These are phyloP conservation scores for Magnolia kwangsiensis DNA, from an alignment of 164 flowering plant genomes.

Conservation along the genomic window DNA sequence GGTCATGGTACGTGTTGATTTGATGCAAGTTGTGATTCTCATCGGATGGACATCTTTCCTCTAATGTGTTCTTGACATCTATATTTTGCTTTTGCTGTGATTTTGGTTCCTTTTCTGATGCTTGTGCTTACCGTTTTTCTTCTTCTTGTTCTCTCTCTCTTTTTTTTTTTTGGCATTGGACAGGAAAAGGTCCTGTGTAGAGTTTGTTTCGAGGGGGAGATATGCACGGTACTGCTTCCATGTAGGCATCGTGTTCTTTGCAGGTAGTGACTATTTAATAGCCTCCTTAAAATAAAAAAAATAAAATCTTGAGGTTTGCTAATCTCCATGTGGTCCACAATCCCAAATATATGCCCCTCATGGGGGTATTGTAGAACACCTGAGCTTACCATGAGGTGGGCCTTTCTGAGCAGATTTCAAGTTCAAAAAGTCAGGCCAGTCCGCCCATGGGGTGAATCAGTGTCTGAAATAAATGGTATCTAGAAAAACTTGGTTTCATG, in stretches of 20 bases:
- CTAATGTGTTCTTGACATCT: neutral
- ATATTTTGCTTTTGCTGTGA: neutral
- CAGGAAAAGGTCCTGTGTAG: slow-evolving; percentile 91
- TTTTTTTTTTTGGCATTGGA: slow-evolving; percentile 1
- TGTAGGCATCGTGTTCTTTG: slow-evolving; percentile 91
- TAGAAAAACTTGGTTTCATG: too few relatives aligned
- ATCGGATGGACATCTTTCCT: neutral
- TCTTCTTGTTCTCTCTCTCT: neutral
- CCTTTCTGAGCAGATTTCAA: too few relatives aligned
- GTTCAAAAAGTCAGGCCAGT: too few relatives aligned
- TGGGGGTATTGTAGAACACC: neutral
- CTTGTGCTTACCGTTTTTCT: neutral
- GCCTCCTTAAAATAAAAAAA: too few relatives aligned
- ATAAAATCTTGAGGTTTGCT: neutral
- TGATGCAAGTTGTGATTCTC: neutral
- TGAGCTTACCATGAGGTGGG: too few relatives aligned
- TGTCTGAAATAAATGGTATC: too few relatives aligned
- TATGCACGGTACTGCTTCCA: slow-evolving; percentile 73
- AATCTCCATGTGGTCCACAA: too few relatives aligned
- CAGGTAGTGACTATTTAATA: slow-evolving; percentile 44
- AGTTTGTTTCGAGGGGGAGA: slow-evolving; percentile 81
- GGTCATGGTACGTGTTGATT: neutral
- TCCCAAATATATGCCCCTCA: neutral
- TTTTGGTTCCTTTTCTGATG: neutral
- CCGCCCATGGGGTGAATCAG: too few relatives aligned